Percentiles rank a stretch among this genome's conserved stretches.
Evolutionary conservation across 139 green algal genomes (phyloP).

Genomic region (Chlamydomonas asymmetrica): DNA sequence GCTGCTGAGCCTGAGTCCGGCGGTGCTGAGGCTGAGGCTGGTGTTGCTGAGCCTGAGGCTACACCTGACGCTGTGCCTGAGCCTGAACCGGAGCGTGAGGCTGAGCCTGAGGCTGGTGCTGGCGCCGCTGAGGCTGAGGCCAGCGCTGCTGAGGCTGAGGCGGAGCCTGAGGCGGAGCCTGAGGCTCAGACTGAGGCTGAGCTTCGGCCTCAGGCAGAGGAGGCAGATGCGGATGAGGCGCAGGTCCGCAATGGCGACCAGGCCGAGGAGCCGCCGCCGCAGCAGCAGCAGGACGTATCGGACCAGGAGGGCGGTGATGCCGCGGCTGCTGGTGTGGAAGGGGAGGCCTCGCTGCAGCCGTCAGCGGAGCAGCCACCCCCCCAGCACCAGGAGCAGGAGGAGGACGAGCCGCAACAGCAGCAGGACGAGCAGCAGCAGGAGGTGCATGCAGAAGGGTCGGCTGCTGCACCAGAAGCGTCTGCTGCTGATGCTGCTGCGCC

Average conservation of each 20-base stretch:
- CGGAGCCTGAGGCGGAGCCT: background rate
- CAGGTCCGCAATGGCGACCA: conserved; percentile 3
- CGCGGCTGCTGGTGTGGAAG: background rate
- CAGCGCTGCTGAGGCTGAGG: background rate
- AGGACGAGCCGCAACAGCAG: background rate
- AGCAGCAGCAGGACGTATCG: background rate
- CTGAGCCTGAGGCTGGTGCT: background rate
- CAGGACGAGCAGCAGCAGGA: background rate
- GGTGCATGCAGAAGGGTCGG: background rate
- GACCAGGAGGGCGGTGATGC: background rate
- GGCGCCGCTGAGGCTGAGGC: too few relatives aligned
- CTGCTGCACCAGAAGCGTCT: background rate
- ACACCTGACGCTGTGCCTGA: too few relatives aligned
- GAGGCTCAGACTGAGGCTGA: background rate
- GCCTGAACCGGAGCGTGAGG: too few relatives aligned
- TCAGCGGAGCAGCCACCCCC: background rate
- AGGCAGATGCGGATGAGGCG: background rate
- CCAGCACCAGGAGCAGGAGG: background rate
- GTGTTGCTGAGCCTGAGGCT: too few relatives aligned
- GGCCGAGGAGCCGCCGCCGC: background rate
- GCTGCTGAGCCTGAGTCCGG: background rate
- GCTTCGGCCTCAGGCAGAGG: background rate
- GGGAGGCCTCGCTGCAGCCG: background rate
- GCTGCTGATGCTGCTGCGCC: background rate
- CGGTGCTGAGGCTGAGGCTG: background rate